Conservation (phyloP, 805 yeast genomes). For the Grigorovia yakushimaensis region DNA sequence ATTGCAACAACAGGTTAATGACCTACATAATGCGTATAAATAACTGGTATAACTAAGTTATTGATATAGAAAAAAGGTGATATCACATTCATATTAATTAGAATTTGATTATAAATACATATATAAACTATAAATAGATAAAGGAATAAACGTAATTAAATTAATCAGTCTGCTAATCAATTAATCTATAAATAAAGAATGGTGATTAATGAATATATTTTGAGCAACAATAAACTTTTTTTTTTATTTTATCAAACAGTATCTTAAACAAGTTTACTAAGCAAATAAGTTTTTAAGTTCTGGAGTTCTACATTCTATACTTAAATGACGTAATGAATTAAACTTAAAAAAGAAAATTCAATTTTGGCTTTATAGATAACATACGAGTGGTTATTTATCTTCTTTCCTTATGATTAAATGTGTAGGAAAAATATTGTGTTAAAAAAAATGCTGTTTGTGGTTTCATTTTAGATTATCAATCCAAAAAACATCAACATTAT, state of each 20-base stretch:
- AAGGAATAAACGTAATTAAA: background rate
- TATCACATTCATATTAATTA: background rate
- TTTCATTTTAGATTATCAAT: constrained; percentile 25
- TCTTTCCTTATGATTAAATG: too few species aligned
- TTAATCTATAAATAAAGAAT: background rate
- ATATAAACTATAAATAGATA: background rate
- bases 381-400: too few species aligned
- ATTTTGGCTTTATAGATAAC: too few species aligned
- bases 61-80: too few species aligned
- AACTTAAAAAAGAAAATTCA: too few species aligned
- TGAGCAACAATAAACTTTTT: background rate
- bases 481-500: constrained; percentile 38
- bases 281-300: too few species aligned
- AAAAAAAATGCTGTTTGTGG: too few species aligned
- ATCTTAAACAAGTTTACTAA: too few species aligned
- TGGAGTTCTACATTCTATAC: too few species aligned
- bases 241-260: background rate
- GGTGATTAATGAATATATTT: background rate
- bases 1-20: constrained; percentile 61
- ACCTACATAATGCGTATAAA: constrained; percentile 29
- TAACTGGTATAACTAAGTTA: too few species aligned
- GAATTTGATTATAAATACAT: background rate
- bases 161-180: background rate
- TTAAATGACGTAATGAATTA: too few species aligned
- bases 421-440: too few species aligned